Evolutionary conservation across 768 basidiomycete species (phyloP).

Genomic region (Mycena epipterygia): DNA sequence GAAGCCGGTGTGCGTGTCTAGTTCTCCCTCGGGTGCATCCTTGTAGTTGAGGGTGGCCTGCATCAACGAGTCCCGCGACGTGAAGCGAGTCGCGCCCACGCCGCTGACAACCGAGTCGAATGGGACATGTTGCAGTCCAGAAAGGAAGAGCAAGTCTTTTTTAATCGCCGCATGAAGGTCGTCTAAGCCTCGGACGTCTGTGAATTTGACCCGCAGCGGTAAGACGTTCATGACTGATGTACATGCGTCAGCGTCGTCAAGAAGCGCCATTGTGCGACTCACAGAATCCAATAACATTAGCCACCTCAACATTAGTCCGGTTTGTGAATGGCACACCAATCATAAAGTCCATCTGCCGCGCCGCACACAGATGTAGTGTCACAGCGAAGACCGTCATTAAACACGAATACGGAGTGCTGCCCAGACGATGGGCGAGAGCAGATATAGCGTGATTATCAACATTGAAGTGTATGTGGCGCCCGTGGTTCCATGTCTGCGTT

Average conservation of each 20-base stretch:
- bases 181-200: background rate
- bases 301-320: conserved; percentile 2
- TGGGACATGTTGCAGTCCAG: conserved; percentile 3
- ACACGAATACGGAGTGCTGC: conserved; percentile 9
- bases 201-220: background rate
- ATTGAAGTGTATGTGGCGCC: background rate
- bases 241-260: background rate
- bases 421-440: conserved; percentile 2
- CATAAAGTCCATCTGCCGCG: conserved; percentile 15
- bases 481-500: background rate
- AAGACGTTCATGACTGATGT: background rate
- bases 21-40: background rate
- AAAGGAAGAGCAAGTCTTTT: background rate
- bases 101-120: conserved; percentile 8
- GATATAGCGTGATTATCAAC: background rate
- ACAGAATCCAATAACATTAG: conserved; percentile 8
- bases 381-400: conserved; percentile 16
- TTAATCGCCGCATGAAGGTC: background rate
- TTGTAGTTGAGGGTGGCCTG: conserved; percentile 7
- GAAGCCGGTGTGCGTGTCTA: conserved; percentile 2
- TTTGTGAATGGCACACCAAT: conserved; percentile 16
- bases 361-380: conserved; percentile 18
- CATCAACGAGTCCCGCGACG: conserved; percentile 16
- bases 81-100: conserved; percentile 3
- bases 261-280: background rate